Base-by-base conservation (phyloP, 371 early-diverging fungal species). In the Sporodiniella umbellata region DNA sequence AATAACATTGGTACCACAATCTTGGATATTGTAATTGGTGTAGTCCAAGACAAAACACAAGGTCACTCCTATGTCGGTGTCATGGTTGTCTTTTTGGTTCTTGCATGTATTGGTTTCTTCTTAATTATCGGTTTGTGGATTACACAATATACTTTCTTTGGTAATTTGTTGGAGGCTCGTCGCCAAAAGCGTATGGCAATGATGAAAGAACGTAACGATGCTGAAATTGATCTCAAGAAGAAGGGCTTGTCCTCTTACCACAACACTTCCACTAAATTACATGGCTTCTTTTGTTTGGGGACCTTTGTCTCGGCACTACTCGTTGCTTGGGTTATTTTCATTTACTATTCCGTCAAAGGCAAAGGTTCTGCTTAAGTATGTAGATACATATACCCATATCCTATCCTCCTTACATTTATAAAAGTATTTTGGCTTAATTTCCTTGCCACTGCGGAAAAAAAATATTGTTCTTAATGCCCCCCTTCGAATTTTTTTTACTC, bases 1-100 rank as follows among this genome's bases (percentile, higher is more conserved):
- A 75, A 70, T 51, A 85, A 87, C 48, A 76, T 85, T 31, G 86
- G 86, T 22, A 70, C 75, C 2, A 72, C 84, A 3, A 64, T 87
- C 8, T 74, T 81, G 39, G 88, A 87, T 56, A 83, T 85, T 37
- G 51, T 74, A 11, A 70, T 81, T 0, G 88, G 88, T 14, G 59
- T 70, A 17, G 68, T 87, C 35, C 87, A 87, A 55, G 85, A 86
- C 51, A 22, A 39, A 2, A 60, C 70, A 28, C 49, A 53, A 6
- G 39, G 54, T 28, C 58, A 64, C 44, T 66, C 72, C 39, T 85
- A 82, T 48, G 59, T 57, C 21, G 60, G 70, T 19, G 85, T 78
- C 0, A 75, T 81, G 66, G 51, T 64, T 4, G 76, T 84, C 22
- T 84, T 79, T 39, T 51, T 79, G 23, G 54, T 51, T 52, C 8